Base-by-base conservation (phyloP, 2,329 filamentous ascomycete species). In the Exophiala phaeomuriformis region DNA sequence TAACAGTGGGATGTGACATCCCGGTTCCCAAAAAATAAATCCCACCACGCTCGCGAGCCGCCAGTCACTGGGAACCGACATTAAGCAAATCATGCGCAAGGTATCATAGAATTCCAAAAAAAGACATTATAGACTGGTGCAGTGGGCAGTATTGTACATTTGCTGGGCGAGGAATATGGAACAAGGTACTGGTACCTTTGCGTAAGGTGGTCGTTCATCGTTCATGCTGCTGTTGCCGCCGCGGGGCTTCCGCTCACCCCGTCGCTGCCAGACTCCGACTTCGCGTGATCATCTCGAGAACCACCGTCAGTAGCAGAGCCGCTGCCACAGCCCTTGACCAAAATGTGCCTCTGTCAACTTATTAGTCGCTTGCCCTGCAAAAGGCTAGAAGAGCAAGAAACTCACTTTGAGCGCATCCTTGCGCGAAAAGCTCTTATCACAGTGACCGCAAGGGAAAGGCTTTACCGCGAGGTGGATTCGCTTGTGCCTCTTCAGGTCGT, bases 331-430 rank as follows among this genome's bases (percentile, higher is more conserved):
- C 82, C 82, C 68, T 85, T 85, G 61, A 85, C 82, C 9, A 85
- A 75, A 58, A 83, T 81, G 67, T 85, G 82, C 67, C 82, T 75
- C 82, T 85, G 67, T 63, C 56, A 40, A 55, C 33, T 28, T 53
- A 55, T 71, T 55, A 70, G 68, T 57, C 33, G 49, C 30, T 28
- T 27, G 30, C 19, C 19, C 19, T 19, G 39, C 49, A 36, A 33
- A 56, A 31, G 51, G n/a, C 6, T 9, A 10, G 19, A 29, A n/a
- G 46, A 43, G 40, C 2, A 19, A 36, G 53, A 28, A 27, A 73
- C 81, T 64, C 74, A 97, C 93, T 87, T 97, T 97, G 31, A 98
- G 75, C 6, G 93, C 93, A 70, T 97, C 93, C 68, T 97, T 97
- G 55, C 93, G 80, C 2, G 90, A 96, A 66, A 98, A 98, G 67